Percentiles rank a stretch among this genome's conserved stretches.
These are phyloP conservation scores for Lagenaria siceraria DNA, from an alignment of 306 rosid genomes.

Conservation along the genomic window DNA sequence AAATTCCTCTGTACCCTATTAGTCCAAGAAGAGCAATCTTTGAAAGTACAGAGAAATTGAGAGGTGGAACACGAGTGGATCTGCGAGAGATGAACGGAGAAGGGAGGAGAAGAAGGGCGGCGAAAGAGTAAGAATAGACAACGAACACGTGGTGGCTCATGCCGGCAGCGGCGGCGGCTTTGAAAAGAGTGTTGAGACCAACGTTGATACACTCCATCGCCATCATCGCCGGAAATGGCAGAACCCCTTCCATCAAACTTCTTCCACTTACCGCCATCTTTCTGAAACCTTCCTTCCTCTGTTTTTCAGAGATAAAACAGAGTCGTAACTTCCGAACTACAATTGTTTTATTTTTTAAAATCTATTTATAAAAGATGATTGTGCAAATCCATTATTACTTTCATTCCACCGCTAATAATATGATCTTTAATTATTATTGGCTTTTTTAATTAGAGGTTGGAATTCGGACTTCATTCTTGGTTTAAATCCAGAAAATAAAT, in stretches of 20 bases:
- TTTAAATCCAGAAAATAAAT: not conserved
- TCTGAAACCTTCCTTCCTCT: not conserved
- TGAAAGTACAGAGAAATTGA: slow-evolving; percentile 38
- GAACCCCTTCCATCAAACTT: slow-evolving; percentile 21
- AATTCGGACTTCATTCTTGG: not conserved
- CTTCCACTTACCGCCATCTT: slow-evolving; percentile 24
- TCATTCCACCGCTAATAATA: no score
- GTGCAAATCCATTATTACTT: no score
- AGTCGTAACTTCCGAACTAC: not conserved
- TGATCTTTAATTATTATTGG: no score
- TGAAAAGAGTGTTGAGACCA: slow-evolving; percentile 64
- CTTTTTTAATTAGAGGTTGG: no score
- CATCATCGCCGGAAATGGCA: slow-evolving; percentile 52
- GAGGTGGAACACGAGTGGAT: slow-evolving; percentile 60
- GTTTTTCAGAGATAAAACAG: not conserved
- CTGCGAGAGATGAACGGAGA: slow-evolving; percentile 45
- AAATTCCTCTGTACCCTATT: slow-evolving; percentile 28
- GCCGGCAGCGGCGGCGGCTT: slow-evolving; percentile 62
- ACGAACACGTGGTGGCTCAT: slow-evolving; percentile 75
- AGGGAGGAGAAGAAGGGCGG: slow-evolving; percentile 53
- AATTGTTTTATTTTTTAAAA: no score
- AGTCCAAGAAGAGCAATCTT: slow-evolving; percentile 61
- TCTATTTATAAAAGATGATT: no score
- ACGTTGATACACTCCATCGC: slow-evolving; percentile 57
- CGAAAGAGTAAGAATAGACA: slow-evolving; percentile 55